Evolutionary conservation across 2,329 filamentous ascomycete genomes (phyloP), one percentile per base, ranked within the genome.

Genomic region (Exophiala xenobiotica): DNA sequence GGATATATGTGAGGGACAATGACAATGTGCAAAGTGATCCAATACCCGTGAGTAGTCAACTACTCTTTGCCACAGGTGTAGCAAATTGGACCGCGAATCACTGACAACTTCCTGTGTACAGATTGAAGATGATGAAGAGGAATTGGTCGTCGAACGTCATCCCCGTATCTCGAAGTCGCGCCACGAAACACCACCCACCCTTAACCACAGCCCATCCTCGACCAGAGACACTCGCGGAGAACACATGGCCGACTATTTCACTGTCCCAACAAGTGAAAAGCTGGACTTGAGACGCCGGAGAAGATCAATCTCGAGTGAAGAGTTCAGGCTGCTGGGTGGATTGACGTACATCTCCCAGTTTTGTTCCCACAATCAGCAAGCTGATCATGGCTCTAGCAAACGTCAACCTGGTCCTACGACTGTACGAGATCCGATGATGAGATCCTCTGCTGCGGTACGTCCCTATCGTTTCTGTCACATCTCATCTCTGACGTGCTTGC

Each of bases 61-160:
- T n/a, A n/a, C n/a, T n/a, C n/a, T n/a, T n/a, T n/a, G n/a, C n/a
- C n/a, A n/a, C n/a, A n/a, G n/a, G n/a, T n/a, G n/a, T n/a, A n/a
- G n/a, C n/a, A n/a, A 16, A 11, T 6, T 19, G 9, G 18, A 14
- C 9, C 31, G 11, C 14, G 18, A 27, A 26, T 45, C 23, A 47
- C 43, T 47, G 20, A 38, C 31, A 3, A 20, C 29, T 23, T 16
- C 3, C 9, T 33, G n/a, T 27, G 18, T 20, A 18, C 46, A 58
- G 55, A 47, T 58, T n/a, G 45, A 46, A 12, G 50, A 51, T 49
- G 55, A 58, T 46, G 55, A 58, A 33, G 52, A 52, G 16, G 40
- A 26, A 27, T 33, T 14, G 11, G 12, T 22, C 26, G 1, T 26
- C 12, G 4, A 16, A 23, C 7, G 12, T n/a, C 14, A 33, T 8